Evolutionary conservation across 805 yeast genomes (phyloP).

Genomic region (Myxozyma kluyveri): DNA sequence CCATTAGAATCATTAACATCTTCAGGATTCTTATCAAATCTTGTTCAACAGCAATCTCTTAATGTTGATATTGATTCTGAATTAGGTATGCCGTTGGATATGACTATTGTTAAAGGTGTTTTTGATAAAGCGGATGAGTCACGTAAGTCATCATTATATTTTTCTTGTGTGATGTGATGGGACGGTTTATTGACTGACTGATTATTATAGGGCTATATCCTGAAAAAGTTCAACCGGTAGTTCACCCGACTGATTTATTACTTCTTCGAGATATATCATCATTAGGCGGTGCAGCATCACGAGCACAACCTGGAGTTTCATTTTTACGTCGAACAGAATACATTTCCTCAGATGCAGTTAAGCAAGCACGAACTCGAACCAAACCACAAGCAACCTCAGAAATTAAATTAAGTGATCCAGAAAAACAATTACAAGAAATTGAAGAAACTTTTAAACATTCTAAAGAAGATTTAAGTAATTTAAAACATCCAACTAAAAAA

Average conservation of each 20-base stretch:
- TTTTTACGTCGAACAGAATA: slow-evolving; percentile 94
- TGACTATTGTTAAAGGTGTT: slow-evolving; percentile 62
- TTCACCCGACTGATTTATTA: slow-evolving; percentile 45
- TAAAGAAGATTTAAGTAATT: slow-evolving; percentile 40
- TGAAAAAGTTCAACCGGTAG: slow-evolving; percentile 17
- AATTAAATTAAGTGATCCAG: slow-evolving; percentile 48
- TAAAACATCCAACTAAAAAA: slow-evolving; percentile 78
- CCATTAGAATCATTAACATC: slow-evolving; percentile 49
- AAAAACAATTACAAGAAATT: slow-evolving; percentile 61
- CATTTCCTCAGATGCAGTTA: slow-evolving; percentile 60
- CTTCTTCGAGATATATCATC: slow-evolving; percentile 77
- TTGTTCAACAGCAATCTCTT: slow-evolving; percentile 69
- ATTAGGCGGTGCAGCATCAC: slow-evolving; percentile 34
- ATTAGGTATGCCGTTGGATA: slow-evolving; percentile 74
- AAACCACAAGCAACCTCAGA: slow-evolving; percentile 31
- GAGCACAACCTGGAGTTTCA: slow-evolving; percentile 48
- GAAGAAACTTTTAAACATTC: slow-evolving; percentile 75
- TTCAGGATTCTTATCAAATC: slow-evolving; percentile 62
- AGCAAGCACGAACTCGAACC: slow-evolving; percentile 30
- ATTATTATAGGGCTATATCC: slow-evolving; percentile 16
- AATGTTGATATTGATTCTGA: slow-evolving; percentile 51
- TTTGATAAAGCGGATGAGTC: slow-evolving; percentile 58
- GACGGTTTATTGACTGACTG: not conserved
- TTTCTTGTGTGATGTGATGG: not conserved
- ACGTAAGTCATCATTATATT: slow-evolving; percentile 22